Base-by-base conservation (phyloP, 2,329 filamentous ascomycete genomes). In the Mycosphaerelloides madeirae region DNA sequence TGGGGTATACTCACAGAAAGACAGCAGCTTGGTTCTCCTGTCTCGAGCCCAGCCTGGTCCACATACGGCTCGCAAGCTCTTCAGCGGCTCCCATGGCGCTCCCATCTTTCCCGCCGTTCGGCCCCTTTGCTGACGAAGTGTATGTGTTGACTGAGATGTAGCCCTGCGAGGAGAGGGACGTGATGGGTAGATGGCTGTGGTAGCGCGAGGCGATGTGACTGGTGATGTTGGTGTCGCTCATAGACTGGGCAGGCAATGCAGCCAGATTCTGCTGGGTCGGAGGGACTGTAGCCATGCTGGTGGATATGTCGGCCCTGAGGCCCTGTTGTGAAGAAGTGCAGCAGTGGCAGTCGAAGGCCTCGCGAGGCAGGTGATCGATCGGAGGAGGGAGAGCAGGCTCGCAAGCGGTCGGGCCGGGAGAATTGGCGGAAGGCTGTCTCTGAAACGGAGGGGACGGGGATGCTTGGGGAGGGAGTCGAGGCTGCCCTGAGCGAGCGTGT, bases 61-160 rank as follows among this genome's bases (percentile, higher is more conserved):
- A 96, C 43, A 91, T 88, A 52, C 89, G 79, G 52, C 85, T 82
- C 16, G 93, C 93, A 63, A 98, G 77, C 59, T 96, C 90, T 68
- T 97, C 91, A 28, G 88, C 89, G 63, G 89, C 90, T 45, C 84
- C 89, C 78, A 90, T 88, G 52, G 89, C 88, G 70, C 88, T 95
- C 29, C 90, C 91, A 58, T 94, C 87, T 62, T 89, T 93, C 47
- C 81, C 83, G 55, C 91, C 91, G 85, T 96, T 88, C 3, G 85
- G 81, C 16, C 90, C 91, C 63, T 89, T 90, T 43, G 84, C 78
- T 1, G 91, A 91, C 9, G 87, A 87, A 9, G 87, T 91, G 66
- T 95, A 97, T 15, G 90, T 98, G 72, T 98, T 98, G 53, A 98
- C 75, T 41, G 87, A 85, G 62, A 98, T 84, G 57, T 97, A 77